phyloP scores from a whole-genome alignment of 148 eudicot species.

The Silene conica region DNA sequence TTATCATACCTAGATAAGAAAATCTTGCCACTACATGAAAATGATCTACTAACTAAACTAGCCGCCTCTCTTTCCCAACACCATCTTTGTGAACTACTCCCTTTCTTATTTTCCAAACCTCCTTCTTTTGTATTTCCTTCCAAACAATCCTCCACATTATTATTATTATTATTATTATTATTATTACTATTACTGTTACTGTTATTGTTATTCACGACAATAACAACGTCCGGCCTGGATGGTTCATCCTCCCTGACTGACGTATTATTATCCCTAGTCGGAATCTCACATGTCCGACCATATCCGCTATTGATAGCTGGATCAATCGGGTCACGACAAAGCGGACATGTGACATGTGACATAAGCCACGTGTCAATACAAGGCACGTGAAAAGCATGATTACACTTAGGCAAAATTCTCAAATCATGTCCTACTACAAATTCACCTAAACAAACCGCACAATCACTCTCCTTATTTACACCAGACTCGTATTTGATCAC shows the following conservation, averaged over 20 bases:
- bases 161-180: not conserved
- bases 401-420: constrained; percentile 60
- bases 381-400: constrained; percentile 65
- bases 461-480: constrained; percentile 40
- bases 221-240: not conserved
- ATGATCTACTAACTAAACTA: constrained; percentile 42
- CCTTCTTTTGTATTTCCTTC: not conserved
- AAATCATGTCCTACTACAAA: constrained; percentile 54
- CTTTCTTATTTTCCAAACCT: not conserved
- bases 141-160: too few species aligned
- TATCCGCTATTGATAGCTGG: not conserved
- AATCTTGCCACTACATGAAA: constrained; percentile 50
- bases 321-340: constrained; percentile 58
- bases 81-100: constrained; percentile 24
- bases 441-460: constrained; percentile 69
- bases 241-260: not conserved
- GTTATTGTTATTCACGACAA: not conserved
- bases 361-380: constrained; percentile 84
- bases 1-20: constrained; percentile 28
- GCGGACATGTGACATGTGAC: constrained; percentile 70
- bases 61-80: constrained; percentile 24
- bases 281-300: not conserved
- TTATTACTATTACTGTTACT: not conserved
- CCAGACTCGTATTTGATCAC: constrained; percentile 40
- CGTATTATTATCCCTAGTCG: not conserved